These are phyloP conservation scores for Aspergillus hancockii DNA, from an alignment of 495 filamentous ascomycete genomes.

Conservation along the genomic window DNA sequence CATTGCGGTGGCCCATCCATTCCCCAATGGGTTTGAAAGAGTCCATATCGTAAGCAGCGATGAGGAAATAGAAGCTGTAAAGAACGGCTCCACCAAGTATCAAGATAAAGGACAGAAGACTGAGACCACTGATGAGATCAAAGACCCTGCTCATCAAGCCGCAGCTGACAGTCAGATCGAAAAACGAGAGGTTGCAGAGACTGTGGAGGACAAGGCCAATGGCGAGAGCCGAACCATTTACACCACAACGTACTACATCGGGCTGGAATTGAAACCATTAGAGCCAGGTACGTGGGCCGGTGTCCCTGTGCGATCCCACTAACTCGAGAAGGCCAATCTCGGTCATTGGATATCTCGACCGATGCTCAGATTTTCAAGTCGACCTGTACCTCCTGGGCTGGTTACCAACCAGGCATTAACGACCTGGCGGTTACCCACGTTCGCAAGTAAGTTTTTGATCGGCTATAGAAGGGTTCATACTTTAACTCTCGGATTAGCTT, in stretches of 20 bases:
- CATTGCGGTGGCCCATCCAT: constrained; percentile 84
- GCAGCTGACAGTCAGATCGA: constrained; percentile 50
- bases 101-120: constrained; percentile 61
- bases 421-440: constrained; percentile 72
- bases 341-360: constrained; percentile 63
- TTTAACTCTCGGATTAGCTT: constrained; percentile 53
- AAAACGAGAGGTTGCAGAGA: constrained; percentile 43
- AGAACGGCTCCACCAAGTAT: constrained; percentile 69
- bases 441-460: constrained; percentile 61
- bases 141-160: constrained; percentile 53
- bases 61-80: constrained; percentile 66
- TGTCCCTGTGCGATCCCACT: constrained; percentile 22
- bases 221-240: constrained; percentile 57
- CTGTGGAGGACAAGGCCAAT: constrained; percentile 38
- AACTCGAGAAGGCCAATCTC: constrained; percentile 46
- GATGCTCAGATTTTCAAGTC: constrained; percentile 75
- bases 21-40: constrained; percentile 88
- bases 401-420: constrained; percentile 63
- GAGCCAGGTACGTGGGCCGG: constrained; percentile 32
- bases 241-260: constrained; percentile 87
- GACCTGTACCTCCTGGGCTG: constrained; percentile 64
- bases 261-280: constrained; percentile 60
- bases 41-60: constrained; percentile 72
- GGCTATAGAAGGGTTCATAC: not conserved
- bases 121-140: constrained; percentile 58